A percentile compares a stretch with the other conserved stretches of the same genome.
phyloP scores from a whole-genome alignment of 495 filamentous ascomycete species.

The Aspergillus saccharolyticus region DNA sequence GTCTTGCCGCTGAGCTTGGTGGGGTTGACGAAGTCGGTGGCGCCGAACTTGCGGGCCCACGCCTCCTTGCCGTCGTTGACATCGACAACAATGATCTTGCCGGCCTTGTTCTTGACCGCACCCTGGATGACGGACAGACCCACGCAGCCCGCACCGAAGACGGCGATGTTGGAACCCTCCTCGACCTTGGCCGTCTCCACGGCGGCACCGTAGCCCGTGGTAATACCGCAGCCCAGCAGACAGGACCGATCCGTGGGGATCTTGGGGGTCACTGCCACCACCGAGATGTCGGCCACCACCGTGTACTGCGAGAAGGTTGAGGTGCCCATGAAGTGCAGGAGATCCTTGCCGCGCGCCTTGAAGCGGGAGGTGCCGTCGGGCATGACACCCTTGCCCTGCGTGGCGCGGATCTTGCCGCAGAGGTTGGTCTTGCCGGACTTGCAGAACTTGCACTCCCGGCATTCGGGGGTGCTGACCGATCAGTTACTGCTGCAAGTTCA shows the following conservation, averaged over 20 bases:
- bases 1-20: slow-evolving; percentile 68
- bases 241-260: slow-evolving; percentile 96
- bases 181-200: slow-evolving; percentile 88
- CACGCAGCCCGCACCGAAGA: slow-evolving; percentile 95
- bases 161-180: slow-evolving; percentile 80
- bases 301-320: slow-evolving; percentile 99
- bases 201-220: slow-evolving; percentile 94
- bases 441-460: slow-evolving; percentile 98
- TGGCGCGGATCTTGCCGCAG: slow-evolving; percentile 97
- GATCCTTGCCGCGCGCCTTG: slow-evolving; percentile 84
- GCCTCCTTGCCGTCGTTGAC: slow-evolving; percentile 88
- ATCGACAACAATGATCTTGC: slow-evolving; percentile 92
- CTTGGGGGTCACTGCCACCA: slow-evolving; percentile 84
- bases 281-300: slow-evolving; percentile 96
- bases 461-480: slow-evolving; percentile 78
- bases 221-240: slow-evolving; percentile 95
- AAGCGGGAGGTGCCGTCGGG: slow-evolving; percentile 96
- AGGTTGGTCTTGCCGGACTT: slow-evolving; percentile 99
- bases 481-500: too few species aligned
- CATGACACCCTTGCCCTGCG: slow-evolving; percentile 94
- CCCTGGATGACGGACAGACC: slow-evolving; percentile 93
- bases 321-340: slow-evolving; percentile 98
- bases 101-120: slow-evolving; percentile 79
- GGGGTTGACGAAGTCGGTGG: slow-evolving; percentile 95
- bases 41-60: slow-evolving; percentile 91